These are phyloP conservation scores for Galeopsis tetrahit DNA, from an alignment of 257 asterid genomes.

Conservation along the genomic window DNA sequence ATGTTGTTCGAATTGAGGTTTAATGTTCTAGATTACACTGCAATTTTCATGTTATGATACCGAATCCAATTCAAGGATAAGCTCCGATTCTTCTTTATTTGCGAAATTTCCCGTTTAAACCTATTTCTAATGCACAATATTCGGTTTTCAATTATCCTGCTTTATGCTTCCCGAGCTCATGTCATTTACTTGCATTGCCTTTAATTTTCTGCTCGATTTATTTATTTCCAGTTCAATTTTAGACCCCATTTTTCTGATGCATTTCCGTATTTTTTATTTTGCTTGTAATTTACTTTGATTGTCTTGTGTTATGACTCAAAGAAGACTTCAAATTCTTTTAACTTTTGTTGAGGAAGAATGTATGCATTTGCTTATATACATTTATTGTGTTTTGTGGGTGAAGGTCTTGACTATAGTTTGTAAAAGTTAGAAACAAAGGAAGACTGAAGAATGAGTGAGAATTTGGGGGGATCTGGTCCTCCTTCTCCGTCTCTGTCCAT, in stretches of 20 bases:
- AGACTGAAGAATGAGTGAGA: slow-evolving; percentile 62
- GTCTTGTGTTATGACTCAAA: neutral
- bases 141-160: neutral
- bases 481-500: slow-evolving; percentile 48
- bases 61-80: neutral
- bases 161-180: neutral
- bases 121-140: neutral
- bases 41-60: slow-evolving; percentile 6
- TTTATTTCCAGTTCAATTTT: slow-evolving; percentile 12
- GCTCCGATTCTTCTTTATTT: neutral
- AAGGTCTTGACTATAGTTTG: slow-evolving; percentile 36
- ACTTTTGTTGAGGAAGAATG: too few species aligned
- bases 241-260: neutral
- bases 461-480: slow-evolving; percentile 56
- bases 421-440: slow-evolving; percentile 22
- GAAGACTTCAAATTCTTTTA: neutral
- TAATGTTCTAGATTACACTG: slow-evolving; percentile 12
- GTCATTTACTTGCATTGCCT: neutral
- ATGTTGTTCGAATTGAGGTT: slow-evolving; percentile 23
- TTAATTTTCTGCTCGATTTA: slow-evolving; percentile 28
- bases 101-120: neutral
- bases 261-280: neutral
- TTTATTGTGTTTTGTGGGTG: slow-evolving; percentile 23
- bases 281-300: neutral
- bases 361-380: neutral